Base-by-base conservation (phyloP, 305 asterid species). In the Fraxinus nigra region DNA sequence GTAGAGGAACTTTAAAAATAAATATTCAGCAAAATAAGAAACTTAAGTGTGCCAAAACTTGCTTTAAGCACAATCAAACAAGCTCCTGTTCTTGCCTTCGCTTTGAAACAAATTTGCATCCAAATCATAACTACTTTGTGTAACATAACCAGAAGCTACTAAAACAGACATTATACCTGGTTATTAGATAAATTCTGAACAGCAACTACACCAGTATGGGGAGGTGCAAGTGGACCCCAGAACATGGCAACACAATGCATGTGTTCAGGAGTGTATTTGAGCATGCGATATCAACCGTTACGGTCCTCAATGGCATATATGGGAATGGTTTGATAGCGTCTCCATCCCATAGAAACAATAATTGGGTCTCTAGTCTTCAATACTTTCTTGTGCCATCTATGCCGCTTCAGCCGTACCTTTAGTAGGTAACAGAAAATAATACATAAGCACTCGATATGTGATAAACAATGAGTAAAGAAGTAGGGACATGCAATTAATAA, bases 211-310 rank as follows among this genome's bases (percentile, higher is more conserved):
- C 99, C 98, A 40, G 99, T 88, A 77, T 88, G 92, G 69, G 98
- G 97, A 67, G 99, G 98, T 72, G 98, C 98, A 80, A 95, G 98
- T 81, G 98, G 98, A 33, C 99, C 99, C 97, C 98, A 95, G 85
- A 95, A 93, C 97, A 93, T 90, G 83, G 99, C 99, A 89, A 95
- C 89, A 86, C 99, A 95, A 86, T 95, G 99, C 99, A 95, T 95
- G 82, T 95, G 99, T 82, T 95, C 99, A 59, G 98, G 98, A 38
- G 99, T 95, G 92, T 95, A 93, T 85, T 95, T 95, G 73, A 94
- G 97, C 99, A 95, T 95, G 74, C 99, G 97, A 84, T 89, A 92
- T 40, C 98, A 97, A 74, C 97, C 97, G 87, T 95, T 95, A 18
- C 74, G 90, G 84, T 95, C 99, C 91, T 95, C 99, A 82, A 92